Base-by-base conservation (phyloP, 2,329 filamentous ascomycete genomes). In the Xylaria multiplex region DNA sequence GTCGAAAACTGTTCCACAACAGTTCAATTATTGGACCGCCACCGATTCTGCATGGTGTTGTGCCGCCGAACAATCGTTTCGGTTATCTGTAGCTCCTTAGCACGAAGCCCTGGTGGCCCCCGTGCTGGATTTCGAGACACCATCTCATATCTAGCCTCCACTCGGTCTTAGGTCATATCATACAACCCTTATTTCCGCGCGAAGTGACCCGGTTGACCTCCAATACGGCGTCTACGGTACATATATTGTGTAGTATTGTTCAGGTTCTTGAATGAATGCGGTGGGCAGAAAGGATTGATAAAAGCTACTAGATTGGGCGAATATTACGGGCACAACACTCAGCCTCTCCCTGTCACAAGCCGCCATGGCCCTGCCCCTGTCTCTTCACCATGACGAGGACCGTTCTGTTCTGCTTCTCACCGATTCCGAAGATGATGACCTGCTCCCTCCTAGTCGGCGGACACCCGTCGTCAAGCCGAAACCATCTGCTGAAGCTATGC, bases 381-480 rank as follows among this genome's bases (percentile, higher is more conserved):
- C 70, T 53, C 65, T 76, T 59, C 72, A 74, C 54, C 67, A 75
- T 53, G 74, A 76, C 27, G 74, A 75, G 58, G 74, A 76, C 42
- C 71, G 66, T 35, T 75, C 74, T n/a, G 63, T 76, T 54, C 67
- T 76, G 55, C 62, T 76, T 62, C 69, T 76, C 48, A 73, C 72
- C 56, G 74, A 76, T 61, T 76, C 75, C 24, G 75, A 76, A 32
- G 74, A 75, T 54, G 75, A 76, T 49, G 75, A 71, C 42, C 35
- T 74, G 9, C 64, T 75, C 19, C 69, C 72, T 52, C 62, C 67
- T 48, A 69, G 68, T 22, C 69, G 62, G 62, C 67, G 70, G n/a
- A 66, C 66, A 19, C 56, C 69, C 40, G 66, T 59, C 48, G 43
- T 68, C 43, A 55, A 69, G 30, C 64, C 70, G 27, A 70, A 68